Base-by-base conservation (phyloP, 257 asterid species). In the Primulina eburnea region DNA sequence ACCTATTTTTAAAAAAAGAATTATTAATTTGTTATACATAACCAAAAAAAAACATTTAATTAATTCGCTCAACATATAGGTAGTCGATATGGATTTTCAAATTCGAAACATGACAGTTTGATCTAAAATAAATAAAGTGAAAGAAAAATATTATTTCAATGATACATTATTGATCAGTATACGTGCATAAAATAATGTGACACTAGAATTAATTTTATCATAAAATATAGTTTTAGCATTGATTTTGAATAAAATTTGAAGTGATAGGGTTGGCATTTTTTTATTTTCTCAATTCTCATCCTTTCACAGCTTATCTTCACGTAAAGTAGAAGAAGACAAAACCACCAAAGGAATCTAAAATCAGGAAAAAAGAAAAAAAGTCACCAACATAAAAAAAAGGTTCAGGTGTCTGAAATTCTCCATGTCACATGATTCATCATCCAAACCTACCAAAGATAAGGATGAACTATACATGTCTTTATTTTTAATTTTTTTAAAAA, bases 341-440 rank as follows among this genome's bases (percentile, higher is more conserved):
- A 17, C 57, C 57, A 14, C 8, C 2, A 67, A 64, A 64, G 53
- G 63, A 77, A 69, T 75, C 77, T 68, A 52, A 30, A 62, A 37
- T 69, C 68, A 68, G 56, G 64, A 43, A 43, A 74, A 73, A 28
- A 59, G 37, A 55, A 55, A 73, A 55, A 55, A 80, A 69, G 53
- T 67, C 56, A 57, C 38, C 29, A 77, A 59, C 75, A 70, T 33
- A 73, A 70, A 73, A 60, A 8, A 8, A 8, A 7, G 1, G 1
- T 72, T 68, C 14, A 40, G 67, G 65, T 37, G 50, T 24, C 59
- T 52, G 32, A 72, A 69, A 43, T 72, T 74, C 73, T 60, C 73
- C 33, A 64, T 69, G 38, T 78, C 74, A 62, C 69, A 65, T 35
- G 73, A 68, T 75, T 60, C 78, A 63, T 20, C 75, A 40, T 18